Percentiles rank a stretch among this genome's conserved stretches.
Evolutionary conservation across 805 yeast species (phyloP).

Genomic region (Hanseniaspora meyeri): DNA sequence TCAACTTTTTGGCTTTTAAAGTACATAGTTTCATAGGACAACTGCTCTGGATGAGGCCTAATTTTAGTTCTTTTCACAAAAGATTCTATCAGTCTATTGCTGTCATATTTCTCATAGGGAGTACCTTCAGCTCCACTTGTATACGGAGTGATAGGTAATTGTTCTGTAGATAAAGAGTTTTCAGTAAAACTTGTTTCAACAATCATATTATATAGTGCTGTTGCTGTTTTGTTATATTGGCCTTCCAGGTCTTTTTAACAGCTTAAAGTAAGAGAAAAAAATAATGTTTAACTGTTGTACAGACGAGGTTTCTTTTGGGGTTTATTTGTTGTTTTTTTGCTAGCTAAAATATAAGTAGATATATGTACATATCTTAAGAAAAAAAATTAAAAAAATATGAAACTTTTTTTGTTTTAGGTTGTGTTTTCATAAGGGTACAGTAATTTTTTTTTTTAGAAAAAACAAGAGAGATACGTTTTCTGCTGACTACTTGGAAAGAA

Average conservation of each 20-base stretch:
- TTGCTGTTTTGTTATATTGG: background rate
- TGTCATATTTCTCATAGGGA: background rate
- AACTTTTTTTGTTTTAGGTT: too few relatives aligned
- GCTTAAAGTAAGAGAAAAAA: background rate
- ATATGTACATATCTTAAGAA: too few relatives aligned
- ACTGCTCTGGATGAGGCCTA: background rate
- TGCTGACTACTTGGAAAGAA: too few relatives aligned
- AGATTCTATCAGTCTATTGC: background rate
- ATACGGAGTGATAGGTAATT: background rate
- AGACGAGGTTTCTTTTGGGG: too few relatives aligned
- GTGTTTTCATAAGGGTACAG: too few relatives aligned
- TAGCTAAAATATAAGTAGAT: too few relatives aligned
- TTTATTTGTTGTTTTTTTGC: too few relatives aligned
- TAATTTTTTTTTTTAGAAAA: too few relatives aligned
- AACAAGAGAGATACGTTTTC: too few relatives aligned
- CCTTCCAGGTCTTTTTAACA: background rate
- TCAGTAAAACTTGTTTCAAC: background rate
- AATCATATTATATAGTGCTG: background rate
- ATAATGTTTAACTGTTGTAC: too few relatives aligned
- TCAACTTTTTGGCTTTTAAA: conserved; percentile 3
- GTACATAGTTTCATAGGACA: background rate
- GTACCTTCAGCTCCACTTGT: background rate
- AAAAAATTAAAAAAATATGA: too few relatives aligned
- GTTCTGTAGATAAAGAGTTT: background rate
- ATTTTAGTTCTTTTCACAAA: background rate